Evolutionary conservation across 2,329 filamentous ascomycete genomes (phyloP).

Genomic region (Alternaria gaisen): DNA sequence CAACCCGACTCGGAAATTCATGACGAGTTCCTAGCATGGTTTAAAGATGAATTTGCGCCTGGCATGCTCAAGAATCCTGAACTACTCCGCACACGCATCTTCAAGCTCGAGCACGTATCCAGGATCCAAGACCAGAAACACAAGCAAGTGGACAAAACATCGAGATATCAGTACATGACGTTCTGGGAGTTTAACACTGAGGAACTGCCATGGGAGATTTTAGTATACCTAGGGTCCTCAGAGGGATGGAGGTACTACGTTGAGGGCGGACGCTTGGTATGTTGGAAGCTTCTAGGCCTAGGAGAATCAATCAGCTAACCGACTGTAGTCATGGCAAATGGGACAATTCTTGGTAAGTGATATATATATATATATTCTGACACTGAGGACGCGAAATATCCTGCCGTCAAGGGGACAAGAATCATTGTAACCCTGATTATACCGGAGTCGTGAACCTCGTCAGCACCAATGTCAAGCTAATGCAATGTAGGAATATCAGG

Average conservation of each 20-base stretch:
- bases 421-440: constrained; percentile 11
- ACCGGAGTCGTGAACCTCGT: constrained; percentile 2
- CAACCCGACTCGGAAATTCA: constrained; percentile 14
- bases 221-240: constrained; percentile 26
- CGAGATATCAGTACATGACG: constrained; percentile 25
- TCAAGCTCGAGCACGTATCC: constrained; percentile 24
- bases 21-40: constrained; percentile 26
- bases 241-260: constrained; percentile 25
- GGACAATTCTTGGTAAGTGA: constrained; percentile 22
- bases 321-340: constrained; percentile 22
- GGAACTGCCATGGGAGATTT: constrained; percentile 27
- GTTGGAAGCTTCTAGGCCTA: not conserved
- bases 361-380: constrained; percentile 23
- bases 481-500: constrained; percentile 7
- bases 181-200: constrained; percentile 27
- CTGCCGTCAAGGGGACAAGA: constrained; percentile 8
- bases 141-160: constrained; percentile 4
- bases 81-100: constrained; percentile 22
- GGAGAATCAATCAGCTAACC: not conserved
- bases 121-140: constrained; percentile 9
- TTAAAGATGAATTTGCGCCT: constrained; percentile 18
- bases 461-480: constrained; percentile 11
- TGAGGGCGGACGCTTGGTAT: constrained; percentile 20
- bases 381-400: constrained; percentile 7
- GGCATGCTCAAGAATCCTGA: constrained; percentile 27